Evolutionary conservation across 164 flowering plant genomes (phyloP).

Genomic region (Paratinospora sagittata): DNA sequence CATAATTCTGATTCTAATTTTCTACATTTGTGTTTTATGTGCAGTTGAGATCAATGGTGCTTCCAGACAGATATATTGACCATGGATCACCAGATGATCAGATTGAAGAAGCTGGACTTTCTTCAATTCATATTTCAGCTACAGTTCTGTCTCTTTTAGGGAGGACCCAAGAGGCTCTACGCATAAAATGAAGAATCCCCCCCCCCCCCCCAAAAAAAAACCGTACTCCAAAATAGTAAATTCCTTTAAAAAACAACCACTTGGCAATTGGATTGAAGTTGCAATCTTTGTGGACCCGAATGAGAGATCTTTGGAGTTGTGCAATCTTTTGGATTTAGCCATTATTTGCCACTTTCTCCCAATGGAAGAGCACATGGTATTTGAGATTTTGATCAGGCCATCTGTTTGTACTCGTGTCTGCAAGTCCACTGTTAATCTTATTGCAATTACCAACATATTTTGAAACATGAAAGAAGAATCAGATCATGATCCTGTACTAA

Average conservation of each 20-base stretch:
- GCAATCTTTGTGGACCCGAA: background rate
- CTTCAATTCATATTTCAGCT: constrained; percentile 63
- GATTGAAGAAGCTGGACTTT: constrained; percentile 78
- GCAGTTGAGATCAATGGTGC: constrained; percentile 30
- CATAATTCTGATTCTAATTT: constrained; percentile 6
- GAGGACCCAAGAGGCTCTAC: constrained; percentile 56
- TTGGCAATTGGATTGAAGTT: background rate
- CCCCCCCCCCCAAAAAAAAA: no score
- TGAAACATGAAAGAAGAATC: no score
- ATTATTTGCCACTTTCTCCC: no score
- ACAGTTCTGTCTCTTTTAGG: constrained; percentile 77
- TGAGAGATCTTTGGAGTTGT: no score
- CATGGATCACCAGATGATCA: constrained; percentile 86
- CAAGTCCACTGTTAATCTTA: no score
- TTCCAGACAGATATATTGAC: constrained; percentile 77
- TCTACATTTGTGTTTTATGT: background rate
- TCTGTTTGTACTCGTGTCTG: no score
- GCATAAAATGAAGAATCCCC: constrained; percentile 27
- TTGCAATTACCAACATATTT: no score
- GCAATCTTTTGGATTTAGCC: no score
- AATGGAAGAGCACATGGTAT: no score
- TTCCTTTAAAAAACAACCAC: background rate
- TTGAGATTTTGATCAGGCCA: no score
- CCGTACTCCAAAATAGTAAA: constrained; percentile 10
- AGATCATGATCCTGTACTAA: no score